Conservation (phyloP, 495 filamentous ascomycete genomes). For the Xylaria curta region DNA sequence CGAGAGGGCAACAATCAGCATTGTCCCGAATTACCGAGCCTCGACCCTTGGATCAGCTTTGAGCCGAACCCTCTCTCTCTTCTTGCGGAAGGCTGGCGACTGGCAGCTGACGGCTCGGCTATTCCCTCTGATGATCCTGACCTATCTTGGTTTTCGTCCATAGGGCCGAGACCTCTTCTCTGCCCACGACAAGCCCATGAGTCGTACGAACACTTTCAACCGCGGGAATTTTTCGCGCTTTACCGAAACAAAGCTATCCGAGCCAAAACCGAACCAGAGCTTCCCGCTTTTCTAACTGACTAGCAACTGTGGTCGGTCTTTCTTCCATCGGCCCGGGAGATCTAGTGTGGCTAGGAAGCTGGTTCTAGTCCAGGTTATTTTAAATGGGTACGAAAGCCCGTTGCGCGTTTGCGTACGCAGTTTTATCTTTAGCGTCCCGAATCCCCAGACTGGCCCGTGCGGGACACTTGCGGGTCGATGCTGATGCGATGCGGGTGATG, state of each 20-base stretch:
- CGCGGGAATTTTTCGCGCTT: slow-evolving; percentile 18
- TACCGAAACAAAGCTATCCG: neutral
- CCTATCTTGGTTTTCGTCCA: neutral
- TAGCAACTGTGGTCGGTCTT: neutral
- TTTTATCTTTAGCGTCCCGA: too few relatives aligned
- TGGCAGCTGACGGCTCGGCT: slow-evolving; percentile 20
- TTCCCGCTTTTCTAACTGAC: slow-evolving; percentile 6
- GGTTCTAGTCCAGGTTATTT: neutral
- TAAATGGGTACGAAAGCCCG: neutral
- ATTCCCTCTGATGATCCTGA: slow-evolving; percentile 14
- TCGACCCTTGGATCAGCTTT: neutral
- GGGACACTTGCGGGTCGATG: neutral
- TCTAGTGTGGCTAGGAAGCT: neutral
- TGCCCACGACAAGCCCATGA: neutral
- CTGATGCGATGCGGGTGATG: neutral
- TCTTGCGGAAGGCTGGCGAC: slow-evolving; percentile 7
- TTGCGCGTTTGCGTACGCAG: too few relatives aligned
- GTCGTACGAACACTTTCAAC: slow-evolving; percentile 3
- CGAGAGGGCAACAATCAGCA: neutral
- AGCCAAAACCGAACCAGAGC: neutral
- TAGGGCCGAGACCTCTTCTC: slow-evolving; percentile 12
- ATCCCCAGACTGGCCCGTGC: neutral
- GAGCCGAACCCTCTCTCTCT: neutral
- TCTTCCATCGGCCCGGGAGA: slow-evolving; percentile 11
- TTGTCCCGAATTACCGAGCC: slow-evolving; percentile 21